Base-by-base conservation (phyloP, 495 filamentous ascomycete species). In the Saxophila tyrrhenica region DNA sequence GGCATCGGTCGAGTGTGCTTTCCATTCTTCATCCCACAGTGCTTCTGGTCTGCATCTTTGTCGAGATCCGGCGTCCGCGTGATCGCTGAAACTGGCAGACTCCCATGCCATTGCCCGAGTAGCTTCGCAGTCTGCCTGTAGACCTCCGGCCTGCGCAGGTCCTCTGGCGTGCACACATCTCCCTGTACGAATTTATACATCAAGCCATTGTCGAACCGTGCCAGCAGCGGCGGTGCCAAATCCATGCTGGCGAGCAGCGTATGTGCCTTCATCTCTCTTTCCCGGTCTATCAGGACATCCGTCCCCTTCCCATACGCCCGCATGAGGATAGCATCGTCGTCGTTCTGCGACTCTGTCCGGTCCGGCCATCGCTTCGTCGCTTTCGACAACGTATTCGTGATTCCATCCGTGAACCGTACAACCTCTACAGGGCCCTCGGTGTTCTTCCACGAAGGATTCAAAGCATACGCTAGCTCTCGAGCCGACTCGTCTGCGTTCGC, bases 311-410 rank as follows among this genome's bases (percentile, higher is more conserved):
- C 92, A 68, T 97, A 99, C 49, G 92, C 92, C 59, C 92, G 81
- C 64, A 99, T 76, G 52, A 99, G 76, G 59, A 99, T 78, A 11
- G 94, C 87, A 60, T 95, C 88, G 45, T 80, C 75, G 69, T 99
- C 89, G 58, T 89, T 72, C 64, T 94, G 69, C 50, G 87, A 79
- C 60, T 86, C 74, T 19, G 85, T 83, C 56, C 83, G 75, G n/a
- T 85, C 87, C 3, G 84, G 75, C 39, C 79, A 80, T 68, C 78
- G 80, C 67, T 95, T 94, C 67, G 90, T 76, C 25, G 86, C 86
- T 77, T 97, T 97, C 48, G 86, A 69, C 21, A 98, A 78, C 56
- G 91, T 96, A 69, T 98, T 98, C 44, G 92, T 98, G 68, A 98
- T 98, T 60, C 92, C 92, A 65, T 98, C 92, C 24, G 87, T 98